A percentile compares a stretch with the other conserved stretches of the same genome.
Evolutionary conservation across 1,284 basidiomycete genomes (phyloP).

Genomic region (Ustilago hordei): DNA sequence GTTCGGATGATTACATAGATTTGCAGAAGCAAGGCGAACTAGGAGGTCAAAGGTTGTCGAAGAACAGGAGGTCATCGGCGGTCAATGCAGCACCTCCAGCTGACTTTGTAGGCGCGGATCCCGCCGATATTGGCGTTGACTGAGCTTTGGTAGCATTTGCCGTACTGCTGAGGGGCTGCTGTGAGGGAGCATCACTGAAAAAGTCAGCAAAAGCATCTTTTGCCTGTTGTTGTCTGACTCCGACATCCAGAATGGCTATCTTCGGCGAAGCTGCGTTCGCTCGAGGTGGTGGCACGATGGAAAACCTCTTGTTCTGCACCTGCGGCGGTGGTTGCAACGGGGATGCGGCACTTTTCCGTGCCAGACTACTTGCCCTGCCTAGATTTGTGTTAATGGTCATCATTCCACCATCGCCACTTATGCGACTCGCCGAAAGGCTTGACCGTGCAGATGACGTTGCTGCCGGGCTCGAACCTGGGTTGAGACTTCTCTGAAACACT

Average conservation of each 20-base stretch:
- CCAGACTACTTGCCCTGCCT: constrained; percentile 22
- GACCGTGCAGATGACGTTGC: constrained; percentile 29
- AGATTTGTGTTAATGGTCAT: constrained; percentile 44
- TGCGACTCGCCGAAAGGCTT: constrained; percentile 27
- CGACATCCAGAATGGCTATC: constrained; percentile 4
- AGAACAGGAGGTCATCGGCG: constrained; percentile 47
- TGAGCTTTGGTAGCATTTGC: not conserved
- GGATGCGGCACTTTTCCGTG: constrained; percentile 27
- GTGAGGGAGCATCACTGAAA: constrained; percentile 21
- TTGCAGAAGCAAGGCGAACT: not conserved
- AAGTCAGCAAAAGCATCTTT: constrained; percentile 37
- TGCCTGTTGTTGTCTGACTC: not conserved
- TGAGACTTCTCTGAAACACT: constrained; percentile 11
- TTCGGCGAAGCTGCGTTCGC: constrained; percentile 18
- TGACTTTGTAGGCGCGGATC: constrained; percentile 7
- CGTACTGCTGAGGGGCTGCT: not conserved
- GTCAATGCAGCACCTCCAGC: constrained; percentile 23
- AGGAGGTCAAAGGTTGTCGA: constrained; percentile 36
- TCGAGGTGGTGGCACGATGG: constrained; percentile 30
- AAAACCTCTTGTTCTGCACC: constrained; percentile 24
- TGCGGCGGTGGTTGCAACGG: constrained; percentile 35
- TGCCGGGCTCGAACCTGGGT: constrained; percentile 13
- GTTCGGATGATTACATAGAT: not conserved
- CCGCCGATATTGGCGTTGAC: not conserved
- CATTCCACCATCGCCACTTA: constrained; percentile 40